Conservation (phyloP, 805 yeast species). For the Ogataea siamensis region DNA sequence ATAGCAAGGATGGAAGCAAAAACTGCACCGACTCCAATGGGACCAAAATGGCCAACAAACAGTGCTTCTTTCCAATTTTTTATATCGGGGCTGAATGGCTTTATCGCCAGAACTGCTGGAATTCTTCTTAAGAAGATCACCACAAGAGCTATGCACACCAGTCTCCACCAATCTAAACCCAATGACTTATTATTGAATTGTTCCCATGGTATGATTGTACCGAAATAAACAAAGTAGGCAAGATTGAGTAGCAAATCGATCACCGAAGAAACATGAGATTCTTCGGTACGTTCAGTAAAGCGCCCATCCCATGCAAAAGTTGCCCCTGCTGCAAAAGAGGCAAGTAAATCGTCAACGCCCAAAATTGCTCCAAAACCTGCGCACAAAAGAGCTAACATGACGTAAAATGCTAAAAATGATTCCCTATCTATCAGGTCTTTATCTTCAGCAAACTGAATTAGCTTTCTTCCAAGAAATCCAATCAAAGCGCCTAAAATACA, state of each 20-base stretch:
- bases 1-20: conserved; percentile 36
- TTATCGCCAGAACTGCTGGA: conserved; percentile 54
- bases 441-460: conserved; percentile 52
- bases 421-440: conserved; percentile 58
- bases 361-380: conserved; percentile 63
- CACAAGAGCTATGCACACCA: conserved; percentile 49
- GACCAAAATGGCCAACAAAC: conserved; percentile 75
- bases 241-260: conserved; percentile 64
- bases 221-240: conserved; percentile 67
- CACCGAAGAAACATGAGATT: conserved; percentile 61
- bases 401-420: conserved; percentile 53
- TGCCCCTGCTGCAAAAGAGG: conserved; percentile 72
- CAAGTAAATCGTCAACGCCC: conserved; percentile 70
- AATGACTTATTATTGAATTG: conserved; percentile 46
- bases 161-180: conserved; percentile 53
- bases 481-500: conserved; percentile 49
- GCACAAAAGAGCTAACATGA: conserved; percentile 53
- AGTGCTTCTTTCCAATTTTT: conserved; percentile 65
- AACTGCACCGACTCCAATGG: conserved; percentile 54
- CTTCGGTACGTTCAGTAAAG: conserved; percentile 56
- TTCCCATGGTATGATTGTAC: conserved; percentile 70
- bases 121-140: conserved; percentile 50
- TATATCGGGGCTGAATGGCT: conserved; percentile 59
- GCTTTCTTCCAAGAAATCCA: conserved; percentile 50
- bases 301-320: conserved; percentile 75